phyloP scores from a whole-genome alignment of 306 rosid genomes.

The Fragaria ananassa region DNA sequence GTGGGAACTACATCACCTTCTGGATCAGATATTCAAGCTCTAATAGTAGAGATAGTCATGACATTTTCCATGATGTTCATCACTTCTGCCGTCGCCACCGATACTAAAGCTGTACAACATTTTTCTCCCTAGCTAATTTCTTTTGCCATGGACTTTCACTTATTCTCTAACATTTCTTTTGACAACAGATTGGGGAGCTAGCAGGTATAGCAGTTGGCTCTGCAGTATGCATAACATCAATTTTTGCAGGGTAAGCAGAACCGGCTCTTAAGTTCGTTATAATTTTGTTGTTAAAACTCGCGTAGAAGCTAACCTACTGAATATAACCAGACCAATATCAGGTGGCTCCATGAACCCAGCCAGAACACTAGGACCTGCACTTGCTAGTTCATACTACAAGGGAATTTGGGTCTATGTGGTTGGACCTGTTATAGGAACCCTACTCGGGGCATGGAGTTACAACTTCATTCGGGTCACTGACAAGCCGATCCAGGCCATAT shows the following conservation, averaged over 20 bases:
- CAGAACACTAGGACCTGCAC: conserved; percentile 79
- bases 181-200: conserved; percentile 52
- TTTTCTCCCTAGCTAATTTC: neutral
- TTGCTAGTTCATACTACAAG: conserved; percentile 51
- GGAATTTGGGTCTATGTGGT: conserved; percentile 67
- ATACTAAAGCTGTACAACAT: conserved; percentile 57
- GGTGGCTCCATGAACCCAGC: conserved; percentile 97
- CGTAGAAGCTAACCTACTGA: neutral
- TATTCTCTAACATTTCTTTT: neutral
- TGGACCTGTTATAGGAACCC: conserved; percentile 69
- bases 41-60: conserved; percentile 56
- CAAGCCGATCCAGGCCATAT: conserved; percentile 15
- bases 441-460: conserved; percentile 65
- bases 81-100: conserved; percentile 70
- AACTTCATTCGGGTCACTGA: conserved; percentile 43
- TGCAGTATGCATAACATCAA: conserved; percentile 72
- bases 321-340: conserved; percentile 57
- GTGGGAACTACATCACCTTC: conserved; percentile 65
- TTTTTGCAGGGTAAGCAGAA: conserved; percentile 67
- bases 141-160: neutral
- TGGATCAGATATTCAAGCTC: conserved; percentile 53
- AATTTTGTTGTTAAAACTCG: neutral
- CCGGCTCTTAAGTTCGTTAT: neutral
- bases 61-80: conserved; percentile 74
- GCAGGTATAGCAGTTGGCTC: conserved; percentile 84